Conservation (phyloP, 1,284 basidiomycete genomes). For the Rhodotorula glutinis region DNA sequence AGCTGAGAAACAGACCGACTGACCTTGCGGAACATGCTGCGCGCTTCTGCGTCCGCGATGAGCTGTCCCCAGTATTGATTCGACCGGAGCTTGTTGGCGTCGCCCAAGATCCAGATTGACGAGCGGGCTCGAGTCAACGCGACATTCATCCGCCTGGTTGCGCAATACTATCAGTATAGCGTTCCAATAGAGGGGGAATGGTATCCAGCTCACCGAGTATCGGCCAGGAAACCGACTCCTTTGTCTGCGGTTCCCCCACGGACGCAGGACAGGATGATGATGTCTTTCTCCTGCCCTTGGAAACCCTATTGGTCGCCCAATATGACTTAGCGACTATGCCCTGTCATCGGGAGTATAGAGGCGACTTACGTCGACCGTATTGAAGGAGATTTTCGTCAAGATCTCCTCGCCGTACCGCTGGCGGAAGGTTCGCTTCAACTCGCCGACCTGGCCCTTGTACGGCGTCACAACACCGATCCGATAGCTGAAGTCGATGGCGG, state of each 20-base stretch:
- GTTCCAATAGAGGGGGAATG: too few relatives aligned
- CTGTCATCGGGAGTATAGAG: too few relatives aligned
- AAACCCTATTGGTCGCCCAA: slow-evolving; percentile 74
- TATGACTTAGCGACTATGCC: too few relatives aligned
- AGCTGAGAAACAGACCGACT: slow-evolving; percentile 16
- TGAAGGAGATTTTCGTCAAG: slow-evolving; percentile 77
- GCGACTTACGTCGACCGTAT: slow-evolving; percentile 67
- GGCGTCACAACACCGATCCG: slow-evolving; percentile 89
- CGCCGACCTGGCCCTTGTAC: slow-evolving; percentile 86
- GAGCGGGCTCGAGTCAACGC: slow-evolving; percentile 93
- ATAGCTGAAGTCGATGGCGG: slow-evolving; percentile 54
- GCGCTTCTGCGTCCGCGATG: slow-evolving; percentile 65
- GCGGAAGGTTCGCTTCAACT: slow-evolving; percentile 70
- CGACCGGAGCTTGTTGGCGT: slow-evolving; percentile 79
- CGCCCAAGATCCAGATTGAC: slow-evolving; percentile 89
- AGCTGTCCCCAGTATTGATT: slow-evolving; percentile 76
- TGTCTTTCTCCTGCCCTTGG: slow-evolving; percentile 95
- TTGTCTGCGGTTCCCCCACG: slow-evolving; percentile 61
- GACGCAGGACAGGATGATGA: slow-evolving; percentile 93
- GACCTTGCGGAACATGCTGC: slow-evolving; percentile 51
- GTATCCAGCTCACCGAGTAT: slow-evolving; percentile 28
- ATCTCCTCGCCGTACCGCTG: slow-evolving; percentile 71
- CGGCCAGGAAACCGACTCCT: slow-evolving; percentile 76
- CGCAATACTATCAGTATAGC: background rate
- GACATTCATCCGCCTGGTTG: slow-evolving; percentile 85